Conservation (phyloP, 2,329 filamentous ascomycete species). For the Blumeriella jaapii region DNA sequence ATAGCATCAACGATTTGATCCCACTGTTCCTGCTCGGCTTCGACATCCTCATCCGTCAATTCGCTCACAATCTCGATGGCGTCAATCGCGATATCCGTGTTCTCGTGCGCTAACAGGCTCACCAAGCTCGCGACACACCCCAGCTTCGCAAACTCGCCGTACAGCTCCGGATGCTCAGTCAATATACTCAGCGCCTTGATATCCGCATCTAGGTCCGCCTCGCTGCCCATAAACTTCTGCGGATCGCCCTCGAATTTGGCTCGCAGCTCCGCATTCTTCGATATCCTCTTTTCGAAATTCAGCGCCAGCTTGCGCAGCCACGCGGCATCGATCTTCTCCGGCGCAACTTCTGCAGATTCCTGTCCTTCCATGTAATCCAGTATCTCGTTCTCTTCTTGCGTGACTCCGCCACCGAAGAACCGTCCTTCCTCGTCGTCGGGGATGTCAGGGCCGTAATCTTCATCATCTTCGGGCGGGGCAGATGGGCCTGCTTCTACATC, state of each 20-base stretch:
- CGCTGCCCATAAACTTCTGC: conserved; percentile 69
- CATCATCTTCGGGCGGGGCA: conserved; percentile 41
- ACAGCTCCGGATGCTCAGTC: conserved; percentile 75
- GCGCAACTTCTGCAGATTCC: conserved; percentile 34
- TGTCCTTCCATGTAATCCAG: conserved; percentile 76
- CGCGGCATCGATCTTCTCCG: conserved; percentile 68
- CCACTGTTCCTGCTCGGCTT: conserved; percentile 73
- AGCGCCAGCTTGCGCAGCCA: conserved; percentile 78
- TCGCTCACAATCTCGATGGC: conserved; percentile 83
- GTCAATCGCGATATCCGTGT: conserved; percentile 90
- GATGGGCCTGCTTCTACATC: conserved; percentile 39
- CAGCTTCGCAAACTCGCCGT: conserved; percentile 65
- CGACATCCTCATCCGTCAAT: conserved; percentile 85
- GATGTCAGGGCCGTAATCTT: conserved; percentile 40
- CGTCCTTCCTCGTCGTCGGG: conserved; percentile 80
- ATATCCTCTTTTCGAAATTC: conserved; percentile 82
- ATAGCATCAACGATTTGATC: conserved; percentile 57
- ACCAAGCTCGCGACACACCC: conserved; percentile 66
- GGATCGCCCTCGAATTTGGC: conserved; percentile 75
- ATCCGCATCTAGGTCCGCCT: conserved; percentile 81
- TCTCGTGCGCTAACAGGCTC: conserved; percentile 80
- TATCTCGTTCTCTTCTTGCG: conserved; percentile 66
- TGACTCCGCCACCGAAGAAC: conserved; percentile 91
- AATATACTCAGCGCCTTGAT: conserved; percentile 81
- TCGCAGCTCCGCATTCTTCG: conserved; percentile 79